Percentiles rank a stretch among this genome's conserved stretches.
Evolutionary conservation across 495 filamentous ascomycete species (phyloP).

Genomic region (Penicillium salamii): DNA sequence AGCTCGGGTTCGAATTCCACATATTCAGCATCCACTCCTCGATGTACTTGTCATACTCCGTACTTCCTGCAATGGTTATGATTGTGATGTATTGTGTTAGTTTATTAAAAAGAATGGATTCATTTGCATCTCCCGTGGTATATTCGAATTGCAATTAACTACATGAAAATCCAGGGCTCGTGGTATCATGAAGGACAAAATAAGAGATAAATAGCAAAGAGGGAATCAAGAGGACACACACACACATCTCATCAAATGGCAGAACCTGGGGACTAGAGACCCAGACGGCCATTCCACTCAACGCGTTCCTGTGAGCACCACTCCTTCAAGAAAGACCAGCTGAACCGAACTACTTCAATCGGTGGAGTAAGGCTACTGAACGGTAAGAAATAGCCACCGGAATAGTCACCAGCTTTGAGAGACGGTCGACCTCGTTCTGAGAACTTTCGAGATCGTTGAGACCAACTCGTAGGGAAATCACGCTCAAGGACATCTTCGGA

Average conservation of each 20-base stretch:
- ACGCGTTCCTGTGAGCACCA: conserved; percentile 45
- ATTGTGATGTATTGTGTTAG: too few relatives aligned
- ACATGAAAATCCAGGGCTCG: conserved; percentile 27
- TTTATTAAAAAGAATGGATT: background rate
- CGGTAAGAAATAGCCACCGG: conserved; percentile 42
- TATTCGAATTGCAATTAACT: conserved; percentile 20
- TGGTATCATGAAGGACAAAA: conserved; percentile 37
- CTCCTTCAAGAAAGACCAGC: conserved; percentile 42
- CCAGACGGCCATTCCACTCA: conserved; percentile 38
- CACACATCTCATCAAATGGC: background rate
- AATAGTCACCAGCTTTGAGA: conserved; percentile 39
- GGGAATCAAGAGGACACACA: background rate
- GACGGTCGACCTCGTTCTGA: conserved; percentile 35
- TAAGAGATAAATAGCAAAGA: conserved; percentile 1
- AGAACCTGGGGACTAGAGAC: conserved; percentile 17
- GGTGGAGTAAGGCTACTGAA: conserved; percentile 38
- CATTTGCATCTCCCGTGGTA: conserved; percentile 15
- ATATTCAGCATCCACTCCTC: background rate
- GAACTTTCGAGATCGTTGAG: conserved; percentile 33
- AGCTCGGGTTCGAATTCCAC: background rate
- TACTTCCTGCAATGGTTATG: too few relatives aligned
- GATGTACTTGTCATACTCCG: too few relatives aligned
- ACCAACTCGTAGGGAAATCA: conserved; percentile 49
- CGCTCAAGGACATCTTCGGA: conserved; percentile 40
- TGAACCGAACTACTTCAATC: conserved; percentile 48